Base-by-base conservation (phyloP, 176 grass and related monocot species). In the Tillandsia fasciculata region DNA sequence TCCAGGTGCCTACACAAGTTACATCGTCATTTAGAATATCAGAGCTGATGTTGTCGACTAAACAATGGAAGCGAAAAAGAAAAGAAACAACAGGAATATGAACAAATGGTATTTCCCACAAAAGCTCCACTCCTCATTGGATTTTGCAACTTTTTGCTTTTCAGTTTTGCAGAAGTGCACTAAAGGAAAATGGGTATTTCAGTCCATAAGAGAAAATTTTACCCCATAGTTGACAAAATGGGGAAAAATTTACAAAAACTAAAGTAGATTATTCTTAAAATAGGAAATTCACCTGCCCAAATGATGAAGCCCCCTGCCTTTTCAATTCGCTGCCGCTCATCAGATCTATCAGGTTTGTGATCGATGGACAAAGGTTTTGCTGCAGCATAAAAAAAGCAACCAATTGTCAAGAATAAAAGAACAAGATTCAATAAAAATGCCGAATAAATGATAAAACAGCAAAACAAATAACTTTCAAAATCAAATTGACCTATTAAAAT, bases 291-390 rank as follows among this genome's bases (percentile, higher is more conserved):
- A 78, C 81, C 81, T 61, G 81, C 74, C 81, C 81, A 83, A 50
- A 83, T 66, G 51, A 83, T 73, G 9, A 83, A 83, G 42, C 81
- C 81, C 50, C 81, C 81, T 61, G 75, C 75, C 56, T 83, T 83
- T 58, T 83, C 81, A 78, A 83, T 83, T 72, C 81, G 64, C 51
- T 78, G 81, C 10, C 75, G 81, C 69, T 83, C 81, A 26, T 83
- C 81, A 69, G 81, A 83, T 53, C 81, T 77, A 51, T 78, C 81
- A 72, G 81, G 81, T 61, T 83, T 83, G 51, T 83, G 81, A 73
- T 83, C 74, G 68, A 77, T 33, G 8, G 75, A 83, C 24, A 83
- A 61, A 17, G 81, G 61, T 10, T 78, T 70, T 24, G 74, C 81
- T 83, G 69, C 76, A 78, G 9, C 52, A 63, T 9, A 56, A 65